Conservation (phyloP, 768 basidiomycete species). For the Calocera cornea region DNA sequence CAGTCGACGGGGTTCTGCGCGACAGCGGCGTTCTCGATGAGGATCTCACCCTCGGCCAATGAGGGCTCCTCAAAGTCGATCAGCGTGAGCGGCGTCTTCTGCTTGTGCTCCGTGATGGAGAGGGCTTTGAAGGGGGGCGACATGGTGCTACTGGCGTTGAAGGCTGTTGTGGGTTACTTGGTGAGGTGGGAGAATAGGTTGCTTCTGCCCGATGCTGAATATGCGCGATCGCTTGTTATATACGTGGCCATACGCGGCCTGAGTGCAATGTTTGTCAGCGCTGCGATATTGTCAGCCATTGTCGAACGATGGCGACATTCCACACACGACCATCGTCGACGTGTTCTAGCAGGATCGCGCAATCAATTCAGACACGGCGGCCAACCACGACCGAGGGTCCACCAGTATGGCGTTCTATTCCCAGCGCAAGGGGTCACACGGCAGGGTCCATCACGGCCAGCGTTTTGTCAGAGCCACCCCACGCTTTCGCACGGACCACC, state of each 20-base stretch:
- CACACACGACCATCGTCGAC: background rate
- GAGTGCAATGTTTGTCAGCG: background rate
- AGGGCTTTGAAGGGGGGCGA: constrained; percentile 9
- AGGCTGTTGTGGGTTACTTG: background rate
- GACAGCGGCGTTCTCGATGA: constrained; percentile 11
- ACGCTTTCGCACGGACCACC: no score
- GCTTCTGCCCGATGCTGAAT: no score
- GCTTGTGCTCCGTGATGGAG: constrained; percentile 9
- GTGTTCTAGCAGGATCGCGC: no score
- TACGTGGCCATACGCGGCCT: no score
- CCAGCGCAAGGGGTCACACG: no score
- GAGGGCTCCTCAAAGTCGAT: constrained; percentile 11
- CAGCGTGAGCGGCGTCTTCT: constrained; percentile 12
- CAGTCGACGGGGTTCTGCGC: constrained; percentile 14
- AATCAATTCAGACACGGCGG: no score
- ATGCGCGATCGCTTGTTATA: no score
- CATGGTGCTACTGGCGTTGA: background rate
- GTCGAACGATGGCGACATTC: background rate
- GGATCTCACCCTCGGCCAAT: constrained; percentile 8
- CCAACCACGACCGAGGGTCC: no score
- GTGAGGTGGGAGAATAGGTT: background rate
- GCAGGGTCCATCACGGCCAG: no score
- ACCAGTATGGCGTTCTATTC: no score
- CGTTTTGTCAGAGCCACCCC: no score
- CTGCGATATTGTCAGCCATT: background rate